Conservation (phyloP, 345 rosid genomes). For the Salix purpurea region DNA sequence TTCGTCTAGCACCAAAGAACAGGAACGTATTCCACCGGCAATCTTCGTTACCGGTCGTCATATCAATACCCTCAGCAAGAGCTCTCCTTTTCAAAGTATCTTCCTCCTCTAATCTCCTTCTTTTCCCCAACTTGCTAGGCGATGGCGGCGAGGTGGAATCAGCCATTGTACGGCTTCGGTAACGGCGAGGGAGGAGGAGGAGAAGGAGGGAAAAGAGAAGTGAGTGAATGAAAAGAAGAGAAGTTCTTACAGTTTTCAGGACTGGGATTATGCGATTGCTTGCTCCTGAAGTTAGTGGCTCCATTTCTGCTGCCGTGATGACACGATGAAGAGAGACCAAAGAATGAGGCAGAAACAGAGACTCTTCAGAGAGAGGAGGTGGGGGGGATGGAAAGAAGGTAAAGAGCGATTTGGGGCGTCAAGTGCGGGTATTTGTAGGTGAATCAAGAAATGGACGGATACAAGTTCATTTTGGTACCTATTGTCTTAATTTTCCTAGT, state of each 20-base stretch:
- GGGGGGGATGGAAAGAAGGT: neutral
- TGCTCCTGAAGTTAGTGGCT: slow-evolving; percentile 90
- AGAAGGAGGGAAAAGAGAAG: slow-evolving; percentile 52
- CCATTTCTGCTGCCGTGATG: slow-evolving; percentile 71
- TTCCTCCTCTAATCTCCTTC: slow-evolving; percentile 71
- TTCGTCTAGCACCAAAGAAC: slow-evolving; percentile 58
- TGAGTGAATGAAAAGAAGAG: slow-evolving; percentile 45
- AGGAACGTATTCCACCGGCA: slow-evolving; percentile 51
- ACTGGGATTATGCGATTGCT: slow-evolving; percentile 92
- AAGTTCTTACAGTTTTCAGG: slow-evolving; percentile 43
- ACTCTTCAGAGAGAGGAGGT: neutral
- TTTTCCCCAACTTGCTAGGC: slow-evolving; percentile 35
- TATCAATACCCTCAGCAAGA: slow-evolving; percentile 66
- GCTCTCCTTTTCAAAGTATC: slow-evolving; percentile 76
- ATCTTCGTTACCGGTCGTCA: slow-evolving; percentile 42
- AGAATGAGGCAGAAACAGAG: neutral
- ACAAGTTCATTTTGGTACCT: neutral
- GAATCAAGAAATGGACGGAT: neutral
- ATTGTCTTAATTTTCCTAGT: neutral
- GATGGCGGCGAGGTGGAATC: slow-evolving; percentile 15
- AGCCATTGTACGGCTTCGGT: slow-evolving; percentile 17
- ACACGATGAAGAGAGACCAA: slow-evolving; percentile 20
- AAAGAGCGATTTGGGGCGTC: neutral
- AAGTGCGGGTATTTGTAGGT: neutral
- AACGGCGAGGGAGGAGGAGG: slow-evolving; percentile 64